These are phyloP conservation scores for Luffa aegyptiaca DNA, from an alignment of 306 rosid genomes.

Conservation along the genomic window DNA sequence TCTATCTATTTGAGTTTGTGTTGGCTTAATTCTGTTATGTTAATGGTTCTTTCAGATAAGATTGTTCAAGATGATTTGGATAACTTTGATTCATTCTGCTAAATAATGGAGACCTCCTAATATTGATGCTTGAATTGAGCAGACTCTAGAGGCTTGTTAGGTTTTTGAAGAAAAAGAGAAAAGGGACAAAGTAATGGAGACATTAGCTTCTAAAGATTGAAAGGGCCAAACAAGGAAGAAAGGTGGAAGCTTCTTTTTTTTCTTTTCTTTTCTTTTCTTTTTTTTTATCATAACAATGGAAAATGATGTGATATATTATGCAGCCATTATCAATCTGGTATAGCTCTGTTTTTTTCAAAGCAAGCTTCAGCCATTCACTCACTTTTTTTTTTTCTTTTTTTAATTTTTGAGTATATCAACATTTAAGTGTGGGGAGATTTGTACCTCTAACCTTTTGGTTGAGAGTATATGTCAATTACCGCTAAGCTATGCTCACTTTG, in stretches of 20 bases:
- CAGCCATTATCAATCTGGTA: not conserved
- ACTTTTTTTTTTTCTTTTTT: too few species aligned
- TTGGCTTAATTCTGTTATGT: not conserved
- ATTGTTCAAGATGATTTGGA: not conserved
- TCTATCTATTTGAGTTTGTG: not conserved
- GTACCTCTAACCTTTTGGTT: too few species aligned
- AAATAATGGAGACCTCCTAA: not conserved
- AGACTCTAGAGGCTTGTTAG: not conserved
- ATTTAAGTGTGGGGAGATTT: too few species aligned
- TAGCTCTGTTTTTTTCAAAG: not conserved
- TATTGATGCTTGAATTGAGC: not conserved
- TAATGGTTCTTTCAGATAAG: not conserved
- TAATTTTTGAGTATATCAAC: too few species aligned
- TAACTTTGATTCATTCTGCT: not conserved
- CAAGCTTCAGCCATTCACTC: not conserved
- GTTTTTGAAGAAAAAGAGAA: not conserved
- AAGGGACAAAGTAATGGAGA: not conserved
- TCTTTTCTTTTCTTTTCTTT: not conserved
- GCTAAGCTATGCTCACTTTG: not conserved
- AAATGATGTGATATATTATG: slow-evolving; percentile 1
- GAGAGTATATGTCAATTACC: too few species aligned
- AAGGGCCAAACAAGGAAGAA: not conserved
- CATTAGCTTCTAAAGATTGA: not conserved
- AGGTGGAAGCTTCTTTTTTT: not conserved
- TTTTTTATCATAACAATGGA: not conserved